Evolutionary conservation across 2,329 filamentous ascomycete genomes (phyloP), one percentile per base, ranked within the genome.

Genomic region (Penicillium sp.): DNA sequence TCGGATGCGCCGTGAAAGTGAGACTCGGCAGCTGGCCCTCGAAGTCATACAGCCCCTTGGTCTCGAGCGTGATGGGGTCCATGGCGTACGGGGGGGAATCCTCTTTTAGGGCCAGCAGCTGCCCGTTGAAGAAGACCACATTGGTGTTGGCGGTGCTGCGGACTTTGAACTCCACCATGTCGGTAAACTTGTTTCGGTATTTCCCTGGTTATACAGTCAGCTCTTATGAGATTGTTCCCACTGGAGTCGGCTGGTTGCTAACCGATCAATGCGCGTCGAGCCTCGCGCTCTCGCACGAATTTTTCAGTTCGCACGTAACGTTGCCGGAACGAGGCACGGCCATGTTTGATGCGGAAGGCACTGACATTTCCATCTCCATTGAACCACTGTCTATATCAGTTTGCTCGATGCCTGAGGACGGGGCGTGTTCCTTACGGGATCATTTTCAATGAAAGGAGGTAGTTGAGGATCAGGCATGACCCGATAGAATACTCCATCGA

Each of bases 61-160:
- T 78, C 6, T 73, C 72, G 27, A 82, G 74, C 0, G 80, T 76
- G n/a, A 76, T 68, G 0, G 69, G 66, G 46, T 83, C 73, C 42
- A 79, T 73, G 0, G 78, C 78, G 54, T 74, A 82, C 0, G 80
- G 80, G 2, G 80, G 82, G 2, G 79, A 75, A 21, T 77, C 75
- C 2, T 82, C 77, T 58, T 85, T 85, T 45, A 85, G 60, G 40
- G 62, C 62, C 0, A 65, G 43, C 1, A 65, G 27, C 4, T 80
- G 75, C 0, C 81, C 81, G 7, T 80, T 70, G 78, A 80, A 85
- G 59, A 80, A 83, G 1, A 81, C 71, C n/a, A 85, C 70, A 50
- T 86, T 85, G 1, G 83, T 85, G 56, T 86, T 85, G 3, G 78
- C 73, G 0, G 74, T 75, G 10, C 21, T 50, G 17, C 50, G 39